Percentiles rank a stretch among this genome's conserved stretches.
phyloP scores from a whole-genome alignment of 495 filamentous ascomycete genomes.

The Penicillium herquei region DNA sequence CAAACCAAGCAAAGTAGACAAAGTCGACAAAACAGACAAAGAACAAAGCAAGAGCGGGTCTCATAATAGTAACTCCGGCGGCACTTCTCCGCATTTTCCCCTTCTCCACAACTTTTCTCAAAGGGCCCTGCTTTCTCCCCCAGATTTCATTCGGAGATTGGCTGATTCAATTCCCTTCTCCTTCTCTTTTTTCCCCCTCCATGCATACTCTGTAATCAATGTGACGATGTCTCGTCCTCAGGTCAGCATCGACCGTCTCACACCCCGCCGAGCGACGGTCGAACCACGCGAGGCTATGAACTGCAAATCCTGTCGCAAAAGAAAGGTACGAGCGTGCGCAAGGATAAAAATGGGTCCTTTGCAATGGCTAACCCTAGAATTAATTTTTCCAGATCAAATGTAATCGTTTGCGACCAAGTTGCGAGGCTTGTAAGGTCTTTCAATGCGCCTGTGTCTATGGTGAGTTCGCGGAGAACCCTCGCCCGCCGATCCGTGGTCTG shows the following conservation, averaged over 20 bases:
- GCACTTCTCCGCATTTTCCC: slow-evolving; percentile 31
- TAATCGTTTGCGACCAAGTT: slow-evolving; percentile 78
- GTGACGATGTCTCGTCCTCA: slow-evolving; percentile 67
- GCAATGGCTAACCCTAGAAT: neutral
- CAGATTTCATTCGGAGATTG: slow-evolving; percentile 5
- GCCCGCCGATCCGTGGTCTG: slow-evolving; percentile 6
- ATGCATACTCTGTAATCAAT: slow-evolving; percentile 9
- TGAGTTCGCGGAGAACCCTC: slow-evolving; percentile 36
- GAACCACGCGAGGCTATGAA: slow-evolving; percentile 89
- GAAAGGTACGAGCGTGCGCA: slow-evolving; percentile 57
- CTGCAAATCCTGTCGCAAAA: slow-evolving; percentile 87
- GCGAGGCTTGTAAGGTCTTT: slow-evolving; percentile 86
- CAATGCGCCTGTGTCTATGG: slow-evolving; percentile 87
- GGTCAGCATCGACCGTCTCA: slow-evolving; percentile 81
- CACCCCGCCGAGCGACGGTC: slow-evolving; percentile 66
- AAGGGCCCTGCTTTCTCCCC: slow-evolving; percentile 3
- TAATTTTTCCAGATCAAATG: slow-evolving; percentile 70
- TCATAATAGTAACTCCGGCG: slow-evolving; percentile 17
- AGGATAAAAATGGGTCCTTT: too few species aligned
- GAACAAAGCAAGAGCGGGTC: too few species aligned
- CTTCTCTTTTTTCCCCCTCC: slow-evolving; percentile 3
- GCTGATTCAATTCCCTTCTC: slow-evolving; percentile 8
- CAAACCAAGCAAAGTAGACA: too few species aligned
- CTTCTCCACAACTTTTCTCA: slow-evolving; percentile 11
- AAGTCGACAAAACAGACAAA: too few species aligned